Base-by-base conservation (phyloP, 345 rosid genomes). In the Pistacia vera region DNA sequence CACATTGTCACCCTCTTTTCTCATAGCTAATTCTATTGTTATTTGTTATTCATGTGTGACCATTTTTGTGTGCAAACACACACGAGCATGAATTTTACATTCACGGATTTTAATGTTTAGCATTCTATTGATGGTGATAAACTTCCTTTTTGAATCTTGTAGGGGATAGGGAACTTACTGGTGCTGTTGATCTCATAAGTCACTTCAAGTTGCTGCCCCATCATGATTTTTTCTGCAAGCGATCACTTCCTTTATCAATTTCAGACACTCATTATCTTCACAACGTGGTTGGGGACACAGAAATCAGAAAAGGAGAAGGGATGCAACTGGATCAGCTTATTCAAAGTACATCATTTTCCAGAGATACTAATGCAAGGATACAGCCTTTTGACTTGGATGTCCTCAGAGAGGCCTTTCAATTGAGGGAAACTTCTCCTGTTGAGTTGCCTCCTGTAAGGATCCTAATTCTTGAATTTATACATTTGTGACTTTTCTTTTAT, bases 261-360 rank as follows among this genome's bases (percentile, higher is more conserved):
- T 79, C 96, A 36, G 94, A 91, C 65, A 81, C 95, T 71, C 91
- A 86, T 79, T 92, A 94, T 78, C 92, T 94, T 79, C 95, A 83
- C 72, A 85, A 89, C 72, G 92, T 91, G 76, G 97, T 90, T 77
- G 97, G 97, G 54, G 97, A 89, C 78, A 82, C 91, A 49, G 91
- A 92, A 85, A 90, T 94, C 71, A 88, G 94, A 72, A 92, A 92
- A 88, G 97, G 97, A 73, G 97, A 91, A 56, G 97, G 97, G 64
- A 92, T 94, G 98, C 95, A 91, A 79, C 71, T 94, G 81, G 90
- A 86, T 84, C 97, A 91, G 82, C 93, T 92, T 80, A 72, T 86
- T 76, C 89, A 88, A 74, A 86, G 70, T 77, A 49, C 83, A 56
- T 80, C 87, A 38, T 66, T 80, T 68, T 75, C 83, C 72, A 83